These are phyloP conservation scores for Pyrrhoderma lamaoense DNA, from an alignment of 1,284 basidiomycete genomes.

Conservation along the genomic window DNA sequence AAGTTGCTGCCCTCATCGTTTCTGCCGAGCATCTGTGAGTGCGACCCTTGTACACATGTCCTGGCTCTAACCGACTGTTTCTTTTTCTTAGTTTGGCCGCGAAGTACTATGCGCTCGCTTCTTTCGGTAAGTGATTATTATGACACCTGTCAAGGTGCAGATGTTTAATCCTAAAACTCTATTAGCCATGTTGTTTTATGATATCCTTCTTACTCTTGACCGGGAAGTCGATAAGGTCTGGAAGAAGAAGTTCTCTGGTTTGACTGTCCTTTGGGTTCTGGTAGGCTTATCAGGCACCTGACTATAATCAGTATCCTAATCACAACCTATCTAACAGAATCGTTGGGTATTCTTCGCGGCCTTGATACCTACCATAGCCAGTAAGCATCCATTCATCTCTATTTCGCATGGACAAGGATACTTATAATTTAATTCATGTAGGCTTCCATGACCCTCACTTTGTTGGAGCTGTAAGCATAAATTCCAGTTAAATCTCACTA, in stretches of 20 bases:
- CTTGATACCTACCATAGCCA: conserved; percentile 3
- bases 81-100: neutral
- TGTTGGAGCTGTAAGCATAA: conserved; percentile 5
- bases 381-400: neutral
- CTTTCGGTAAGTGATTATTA: neutral
- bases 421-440: neutral
- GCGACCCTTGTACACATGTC: neutral
- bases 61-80: neutral
- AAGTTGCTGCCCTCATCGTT: neutral
- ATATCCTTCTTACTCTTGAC: conserved; percentile 5
- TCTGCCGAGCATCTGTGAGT: conserved; percentile 8
- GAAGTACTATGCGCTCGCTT: conserved; percentile 10
- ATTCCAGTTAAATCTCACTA: neutral
- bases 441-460: conserved; percentile 6
- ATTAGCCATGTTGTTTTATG: conserved; percentile 10
- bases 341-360: conserved; percentile 10
- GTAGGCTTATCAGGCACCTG: neutral
- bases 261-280: conserved; percentile 8
- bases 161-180: neutral
- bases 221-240: conserved; percentile 10
- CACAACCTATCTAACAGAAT: neutral
- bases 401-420: neutral
- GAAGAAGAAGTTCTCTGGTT: conserved; percentile 4
- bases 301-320: neutral
- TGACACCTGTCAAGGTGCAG: neutral